These are phyloP conservation scores for Rauvolfia tetraphylla DNA, from an alignment of 257 asterid genomes.

Conservation along the genomic window DNA sequence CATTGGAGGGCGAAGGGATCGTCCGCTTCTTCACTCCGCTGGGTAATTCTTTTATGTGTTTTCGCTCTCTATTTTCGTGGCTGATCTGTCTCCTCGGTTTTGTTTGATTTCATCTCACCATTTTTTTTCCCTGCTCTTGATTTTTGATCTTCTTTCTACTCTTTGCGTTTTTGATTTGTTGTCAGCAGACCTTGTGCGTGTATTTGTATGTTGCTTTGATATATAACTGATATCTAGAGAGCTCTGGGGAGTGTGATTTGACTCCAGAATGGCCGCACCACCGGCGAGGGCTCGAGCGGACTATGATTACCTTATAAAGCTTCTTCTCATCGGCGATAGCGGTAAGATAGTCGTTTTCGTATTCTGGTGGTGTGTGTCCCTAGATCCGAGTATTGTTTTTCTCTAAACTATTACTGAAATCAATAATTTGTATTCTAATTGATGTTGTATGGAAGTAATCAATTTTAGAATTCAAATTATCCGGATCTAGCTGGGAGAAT, in stretches of 20 bases:
- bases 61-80: neutral
- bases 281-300: conserved; percentile 41
- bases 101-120: neutral
- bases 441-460: neutral
- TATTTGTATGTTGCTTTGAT: neutral
- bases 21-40: neutral
- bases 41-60: neutral
- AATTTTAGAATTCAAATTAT: neutral
- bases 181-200: neutral
- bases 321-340: conserved; percentile 42
- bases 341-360: conserved; percentile 16
- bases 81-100: conserved; percentile 10
- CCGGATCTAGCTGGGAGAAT: conserved; percentile 1
- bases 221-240: conserved; percentile 2
- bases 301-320: conserved; percentile 42
- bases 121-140: neutral
- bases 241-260: conserved; percentile 4
- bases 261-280: conserved; percentile 34
- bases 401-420: neutral
- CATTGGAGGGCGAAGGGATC: neutral
- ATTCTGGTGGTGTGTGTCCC: neutral
- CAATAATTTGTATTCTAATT: neutral
- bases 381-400: conserved; percentile 1
- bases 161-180: neutral
- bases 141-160: neutral